Evolutionary conservation across 768 basidiomycete genomes (phyloP).

Genomic region (Russula brevipes): DNA sequence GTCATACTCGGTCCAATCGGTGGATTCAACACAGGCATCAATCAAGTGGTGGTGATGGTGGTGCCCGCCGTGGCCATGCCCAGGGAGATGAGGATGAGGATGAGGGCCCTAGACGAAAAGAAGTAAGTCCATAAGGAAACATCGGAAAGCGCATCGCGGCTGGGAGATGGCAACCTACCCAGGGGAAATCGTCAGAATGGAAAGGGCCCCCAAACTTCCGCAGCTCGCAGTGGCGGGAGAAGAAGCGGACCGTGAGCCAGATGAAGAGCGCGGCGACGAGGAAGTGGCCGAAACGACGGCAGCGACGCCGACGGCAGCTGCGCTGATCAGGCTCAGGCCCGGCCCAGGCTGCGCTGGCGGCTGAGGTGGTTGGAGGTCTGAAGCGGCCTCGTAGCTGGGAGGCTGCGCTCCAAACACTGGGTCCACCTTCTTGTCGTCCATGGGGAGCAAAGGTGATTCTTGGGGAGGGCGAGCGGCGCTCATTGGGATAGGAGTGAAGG

Average conservation of each 20-base stretch:
- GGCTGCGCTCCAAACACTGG: neutral
- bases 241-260: neutral
- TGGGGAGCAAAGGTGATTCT: neutral
- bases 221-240: slow-evolving; percentile 1
- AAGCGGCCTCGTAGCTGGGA: neutral
- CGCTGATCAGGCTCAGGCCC: neutral
- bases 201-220: neutral
- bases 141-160: too few species aligned
- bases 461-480: neutral
- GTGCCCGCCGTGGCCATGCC: neutral
- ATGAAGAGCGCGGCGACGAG: neutral
- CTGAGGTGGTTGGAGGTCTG: neutral
- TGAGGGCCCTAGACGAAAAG: too few species aligned
- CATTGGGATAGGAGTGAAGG: neutral
- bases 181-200: neutral
- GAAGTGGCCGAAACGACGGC: slow-evolving; percentile 7
- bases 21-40: slow-evolving; percentile 6
- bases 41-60: neutral
- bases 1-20: slow-evolving; percentile 2
- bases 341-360: neutral
- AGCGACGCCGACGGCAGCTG: neutral
- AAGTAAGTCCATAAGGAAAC: too few species aligned
- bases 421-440: slow-evolving; percentile 11
- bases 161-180: neutral
- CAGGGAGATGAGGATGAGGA: too few species aligned